phyloP scores from a whole-genome alignment of 2,329 filamentous ascomycete species.

The Diaporthe caulivora region DNA sequence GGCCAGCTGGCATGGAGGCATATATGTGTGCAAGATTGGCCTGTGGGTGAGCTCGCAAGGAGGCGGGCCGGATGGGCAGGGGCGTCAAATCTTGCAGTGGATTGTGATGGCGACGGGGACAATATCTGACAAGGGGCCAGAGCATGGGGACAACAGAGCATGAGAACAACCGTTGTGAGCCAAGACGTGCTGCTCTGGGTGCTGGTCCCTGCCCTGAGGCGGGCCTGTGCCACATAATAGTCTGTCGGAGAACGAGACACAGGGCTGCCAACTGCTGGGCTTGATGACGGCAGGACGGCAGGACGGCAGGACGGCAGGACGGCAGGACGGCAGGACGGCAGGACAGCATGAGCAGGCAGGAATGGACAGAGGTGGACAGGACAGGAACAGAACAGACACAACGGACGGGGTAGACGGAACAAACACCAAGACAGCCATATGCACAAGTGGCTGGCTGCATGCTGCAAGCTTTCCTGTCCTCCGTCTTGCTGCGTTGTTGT shows the following conservation, averaged over 20 bases:
- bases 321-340: not conserved
- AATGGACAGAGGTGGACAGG: not conserved
- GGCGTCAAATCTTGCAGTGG: conserved; percentile 5
- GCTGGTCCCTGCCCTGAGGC: not conserved
- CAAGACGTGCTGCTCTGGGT: conserved; percentile 3
- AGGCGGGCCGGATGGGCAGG: conserved; percentile 15
- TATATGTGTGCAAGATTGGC: not conserved
- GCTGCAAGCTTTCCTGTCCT: not conserved
- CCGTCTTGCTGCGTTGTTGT: conserved; percentile 7
- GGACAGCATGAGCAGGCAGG: not conserved
- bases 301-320: not conserved
- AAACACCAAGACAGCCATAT: conserved; percentile 11
- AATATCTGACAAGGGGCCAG: too few species aligned
- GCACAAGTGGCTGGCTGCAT: conserved; percentile 13
- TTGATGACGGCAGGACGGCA: not conserved
- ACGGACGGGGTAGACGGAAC: not conserved
- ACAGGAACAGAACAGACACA: not conserved
- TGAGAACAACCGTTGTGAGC: too few species aligned
- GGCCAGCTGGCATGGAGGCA: not conserved
- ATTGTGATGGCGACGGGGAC: not conserved
- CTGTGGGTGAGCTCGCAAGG: not conserved
- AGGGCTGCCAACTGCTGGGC: not conserved
- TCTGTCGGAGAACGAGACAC: conserved; percentile 25
- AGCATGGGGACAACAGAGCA: too few species aligned
- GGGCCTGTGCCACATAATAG: not conserved